Conservation (phyloP, 495 filamentous ascomycete species). For the Podospora sp. region DNA sequence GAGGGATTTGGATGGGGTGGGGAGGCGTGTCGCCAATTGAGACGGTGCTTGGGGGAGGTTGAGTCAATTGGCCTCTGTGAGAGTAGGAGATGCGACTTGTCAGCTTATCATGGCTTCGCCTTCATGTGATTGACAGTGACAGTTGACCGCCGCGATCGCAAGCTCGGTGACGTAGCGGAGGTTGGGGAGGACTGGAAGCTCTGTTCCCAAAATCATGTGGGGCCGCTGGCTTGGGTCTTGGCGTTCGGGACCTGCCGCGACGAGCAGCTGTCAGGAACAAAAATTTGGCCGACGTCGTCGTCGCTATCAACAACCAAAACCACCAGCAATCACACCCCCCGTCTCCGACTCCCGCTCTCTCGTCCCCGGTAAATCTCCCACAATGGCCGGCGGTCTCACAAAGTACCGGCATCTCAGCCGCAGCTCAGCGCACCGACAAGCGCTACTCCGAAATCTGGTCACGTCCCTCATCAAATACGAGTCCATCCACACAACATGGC, state of each 20-base stretch:
- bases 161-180: slow-evolving; percentile 8
- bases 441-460: slow-evolving; percentile 92
- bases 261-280: background rate
- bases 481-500: slow-evolving; percentile 90
- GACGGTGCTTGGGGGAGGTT: background rate
- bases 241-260: slow-evolving; percentile 1
- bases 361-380: slow-evolving; percentile 1
- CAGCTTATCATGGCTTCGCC: background rate
- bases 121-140: background rate
- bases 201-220: background rate
- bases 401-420: slow-evolving; percentile 89
- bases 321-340: background rate
- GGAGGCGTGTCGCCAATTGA: background rate
- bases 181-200: background rate
- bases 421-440: slow-evolving; percentile 81
- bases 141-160: background rate
- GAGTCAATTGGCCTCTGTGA: background rate
- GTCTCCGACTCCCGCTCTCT: background rate
- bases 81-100: background rate
- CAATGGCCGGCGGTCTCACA: slow-evolving; percentile 80
- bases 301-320: background rate
- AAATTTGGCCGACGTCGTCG: background rate
- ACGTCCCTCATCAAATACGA: slow-evolving; percentile 94
- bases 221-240: background rate
- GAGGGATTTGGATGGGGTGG: background rate